Evolutionary conservation across 805 yeast species (phyloP).

Genomic region (Helenozyma baotianmanensis): DNA sequence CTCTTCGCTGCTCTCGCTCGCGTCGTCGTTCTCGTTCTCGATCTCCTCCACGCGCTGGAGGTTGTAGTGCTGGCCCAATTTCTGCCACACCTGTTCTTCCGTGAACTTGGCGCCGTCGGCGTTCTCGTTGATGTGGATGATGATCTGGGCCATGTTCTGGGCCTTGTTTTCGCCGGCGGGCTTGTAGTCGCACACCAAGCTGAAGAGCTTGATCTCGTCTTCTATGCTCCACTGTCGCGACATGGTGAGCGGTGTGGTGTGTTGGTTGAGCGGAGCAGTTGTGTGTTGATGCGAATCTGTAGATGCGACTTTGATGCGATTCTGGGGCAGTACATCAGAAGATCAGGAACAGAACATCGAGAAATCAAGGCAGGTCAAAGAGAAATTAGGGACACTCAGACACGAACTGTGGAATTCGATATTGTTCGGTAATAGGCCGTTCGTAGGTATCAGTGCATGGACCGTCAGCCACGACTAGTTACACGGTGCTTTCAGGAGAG

Average conservation of each 20-base stretch:
- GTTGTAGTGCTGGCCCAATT: constrained; percentile 50
- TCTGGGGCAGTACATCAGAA: too few species aligned
- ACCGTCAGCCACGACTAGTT: too few species aligned
- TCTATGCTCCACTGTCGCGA: constrained; percentile 52
- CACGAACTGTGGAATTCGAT: too few species aligned
- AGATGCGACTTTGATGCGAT: too few species aligned
- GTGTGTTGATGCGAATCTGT: background rate
- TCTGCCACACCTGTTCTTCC: constrained; percentile 53
- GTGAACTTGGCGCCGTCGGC: constrained; percentile 25
- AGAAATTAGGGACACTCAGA: too few species aligned
- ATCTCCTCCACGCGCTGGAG: constrained; percentile 53
- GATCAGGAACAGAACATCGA: too few species aligned
- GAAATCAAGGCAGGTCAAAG: too few species aligned
- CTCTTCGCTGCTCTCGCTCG: background rate
- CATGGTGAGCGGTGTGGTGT: background rate
- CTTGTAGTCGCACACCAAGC: constrained; percentile 58
- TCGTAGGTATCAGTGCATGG: too few species aligned
- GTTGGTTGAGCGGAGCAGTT: background rate
- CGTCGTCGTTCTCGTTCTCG: constrained; percentile 30
- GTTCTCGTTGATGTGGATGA: constrained; percentile 34
- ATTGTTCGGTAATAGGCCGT: too few species aligned
- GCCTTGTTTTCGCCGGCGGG: constrained; percentile 59
- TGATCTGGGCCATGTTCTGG: constrained; percentile 38
- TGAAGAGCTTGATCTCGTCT: constrained; percentile 58
- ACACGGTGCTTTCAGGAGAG: too few species aligned